These are phyloP conservation scores for Talaromyces pinophilus DNA, from an alignment of 2,329 filamentous ascomycete species.

Conservation along the genomic window DNA sequence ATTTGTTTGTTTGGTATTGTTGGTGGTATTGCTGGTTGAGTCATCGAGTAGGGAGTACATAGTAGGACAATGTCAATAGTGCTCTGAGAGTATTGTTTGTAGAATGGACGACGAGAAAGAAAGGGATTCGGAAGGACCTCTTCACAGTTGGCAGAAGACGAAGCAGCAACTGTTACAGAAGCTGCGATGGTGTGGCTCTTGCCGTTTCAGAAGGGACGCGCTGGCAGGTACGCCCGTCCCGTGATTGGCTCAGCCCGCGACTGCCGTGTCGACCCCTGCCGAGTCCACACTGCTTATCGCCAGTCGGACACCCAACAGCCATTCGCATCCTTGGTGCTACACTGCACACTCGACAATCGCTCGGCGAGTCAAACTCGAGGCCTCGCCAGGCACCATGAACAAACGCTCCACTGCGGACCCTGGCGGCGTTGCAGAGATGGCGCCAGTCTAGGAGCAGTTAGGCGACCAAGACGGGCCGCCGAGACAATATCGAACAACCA, in stretches of 20 bases:
- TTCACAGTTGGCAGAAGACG: neutral
- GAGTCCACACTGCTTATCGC: neutral
- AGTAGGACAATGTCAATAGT: neutral
- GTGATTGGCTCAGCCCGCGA: constrained; percentile 1
- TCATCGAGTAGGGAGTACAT: neutral
- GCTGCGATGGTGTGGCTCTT: constrained; percentile 13
- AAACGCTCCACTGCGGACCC: constrained; percentile 8
- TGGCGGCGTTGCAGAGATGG: neutral
- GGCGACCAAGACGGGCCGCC: neutral
- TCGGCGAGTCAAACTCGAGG: neutral
- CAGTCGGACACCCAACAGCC: neutral
- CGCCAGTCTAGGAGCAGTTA: constrained; percentile 3
- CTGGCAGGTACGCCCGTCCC: constrained; percentile 4
- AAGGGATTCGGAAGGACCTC: neutral
- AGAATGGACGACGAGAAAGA: neutral
- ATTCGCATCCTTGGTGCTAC: too few species aligned
- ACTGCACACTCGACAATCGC: neutral
- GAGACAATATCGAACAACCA: constrained; percentile 3
- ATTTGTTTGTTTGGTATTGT: neutral
- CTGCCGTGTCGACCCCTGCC: neutral
- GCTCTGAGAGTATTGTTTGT: neutral
- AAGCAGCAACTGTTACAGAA: constrained; percentile 4
- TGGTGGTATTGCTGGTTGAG: neutral
- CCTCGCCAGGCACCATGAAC: neutral
- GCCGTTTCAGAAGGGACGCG: constrained; percentile 10